These are phyloP conservation scores for Aspergillus versicolor DNA, from an alignment of 2,329 filamentous ascomycete genomes.

Conservation along the genomic window DNA sequence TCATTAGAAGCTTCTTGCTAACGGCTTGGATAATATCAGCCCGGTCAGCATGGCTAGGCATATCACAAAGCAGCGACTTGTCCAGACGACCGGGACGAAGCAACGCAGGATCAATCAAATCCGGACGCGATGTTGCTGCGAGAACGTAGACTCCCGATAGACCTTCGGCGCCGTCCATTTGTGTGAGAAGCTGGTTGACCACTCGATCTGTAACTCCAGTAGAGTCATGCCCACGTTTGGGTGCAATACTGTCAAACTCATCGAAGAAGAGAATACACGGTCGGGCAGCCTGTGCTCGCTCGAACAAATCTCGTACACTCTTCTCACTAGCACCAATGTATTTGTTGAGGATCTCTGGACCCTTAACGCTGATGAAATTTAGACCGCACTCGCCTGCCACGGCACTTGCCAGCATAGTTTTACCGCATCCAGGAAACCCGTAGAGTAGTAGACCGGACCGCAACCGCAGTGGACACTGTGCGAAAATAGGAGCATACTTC, in stretches of 20 bases:
- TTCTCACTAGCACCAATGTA: conserved; percentile 98
- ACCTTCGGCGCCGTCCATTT: conserved; percentile 98
- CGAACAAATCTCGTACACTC: conserved; percentile 90
- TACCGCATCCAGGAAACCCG: conserved; percentile 93
- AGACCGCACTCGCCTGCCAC: conserved; percentile 97
- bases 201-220: conserved; percentile 98
- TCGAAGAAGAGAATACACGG: conserved; percentile 98
- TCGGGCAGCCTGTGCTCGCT: conserved; percentile 80
- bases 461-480: conserved; percentile 89
- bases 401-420: conserved; percentile 90
- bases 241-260: conserved; percentile 96
- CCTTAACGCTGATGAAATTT: conserved; percentile 98
- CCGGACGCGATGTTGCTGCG: conserved; percentile 87
- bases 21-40: conserved; percentile 85
- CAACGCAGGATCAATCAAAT: conserved; percentile 91
- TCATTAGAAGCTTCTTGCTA: conserved; percentile 76
- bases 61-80: conserved; percentile 88
- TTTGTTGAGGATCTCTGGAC: conserved; percentile 97
- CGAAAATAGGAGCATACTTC: conserved; percentile 96
- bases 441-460: conserved; percentile 91
- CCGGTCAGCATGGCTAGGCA: conserved; percentile 76
- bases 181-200: conserved; percentile 95
- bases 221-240: conserved; percentile 93
- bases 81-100: conserved; percentile 89
- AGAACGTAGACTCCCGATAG: conserved; percentile 93